Percentiles rank a stretch among this genome's conserved stretches.
Evolutionary conservation across 225 moss, liverwort and hornwort genomes (phyloP).

Genomic region (Thuidium tamariscinum): DNA sequence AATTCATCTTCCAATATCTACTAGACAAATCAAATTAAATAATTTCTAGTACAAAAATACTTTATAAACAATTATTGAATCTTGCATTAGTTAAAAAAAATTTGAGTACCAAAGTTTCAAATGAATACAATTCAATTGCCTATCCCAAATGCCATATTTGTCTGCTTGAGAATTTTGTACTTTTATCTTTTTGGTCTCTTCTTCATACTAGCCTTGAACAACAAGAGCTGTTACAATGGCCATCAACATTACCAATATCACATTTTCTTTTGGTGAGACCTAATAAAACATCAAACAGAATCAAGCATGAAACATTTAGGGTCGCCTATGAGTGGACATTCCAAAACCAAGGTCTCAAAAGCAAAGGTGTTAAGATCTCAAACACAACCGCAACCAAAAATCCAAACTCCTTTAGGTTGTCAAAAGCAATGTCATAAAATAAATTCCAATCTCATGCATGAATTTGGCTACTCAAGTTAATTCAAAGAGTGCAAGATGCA

Average conservation of each 20-base stretch:
- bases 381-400: not conserved
- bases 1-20: not conserved
- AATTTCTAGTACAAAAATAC: not conserved
- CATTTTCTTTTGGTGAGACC: not conserved
- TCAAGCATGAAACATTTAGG: not conserved
- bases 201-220: not conserved
- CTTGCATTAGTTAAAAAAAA: too few species aligned
- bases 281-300: not conserved
- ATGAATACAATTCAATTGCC: not conserved
- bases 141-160: not conserved
- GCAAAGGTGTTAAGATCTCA: not conserved
- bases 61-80: not conserved
- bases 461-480: not conserved
- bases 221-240: not conserved
- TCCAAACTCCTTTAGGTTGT: not conserved
- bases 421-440: too few species aligned
- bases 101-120: not conserved
- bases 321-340: not conserved
- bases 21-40: not conserved
- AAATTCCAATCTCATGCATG: not conserved
- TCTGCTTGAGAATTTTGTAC: not conserved
- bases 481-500: not conserved
- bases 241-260: conserved; percentile 1
- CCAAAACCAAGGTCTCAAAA: not conserved
- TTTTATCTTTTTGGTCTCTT: not conserved